These are phyloP conservation scores for Centaurea solstitialis DNA, from an alignment of 129 eudicot species.

Conservation along the genomic window DNA sequence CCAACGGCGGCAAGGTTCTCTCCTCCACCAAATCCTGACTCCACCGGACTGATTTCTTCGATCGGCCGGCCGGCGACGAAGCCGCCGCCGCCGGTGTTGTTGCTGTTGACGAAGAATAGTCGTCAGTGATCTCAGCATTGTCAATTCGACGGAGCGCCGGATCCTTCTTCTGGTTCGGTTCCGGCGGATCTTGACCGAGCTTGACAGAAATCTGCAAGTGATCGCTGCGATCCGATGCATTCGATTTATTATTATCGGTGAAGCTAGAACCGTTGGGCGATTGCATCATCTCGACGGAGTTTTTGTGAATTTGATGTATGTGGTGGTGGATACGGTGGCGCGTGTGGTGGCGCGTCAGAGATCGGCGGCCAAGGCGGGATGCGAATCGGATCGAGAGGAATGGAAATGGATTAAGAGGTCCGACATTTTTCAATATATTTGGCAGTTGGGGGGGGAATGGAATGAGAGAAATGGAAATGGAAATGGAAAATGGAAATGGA, in stretches of 20 bases:
- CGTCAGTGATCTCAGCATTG: conserved; percentile 26
- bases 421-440: conserved; percentile 29
- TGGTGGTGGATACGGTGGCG: conserved; percentile 5
- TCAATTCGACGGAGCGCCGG: conserved; percentile 4
- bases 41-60: conserved; percentile 85
- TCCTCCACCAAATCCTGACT: conserved; percentile 75
- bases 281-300: conserved; percentile 21
- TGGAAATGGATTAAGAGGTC: conserved; percentile 24
- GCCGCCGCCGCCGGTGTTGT: conserved; percentile 22
- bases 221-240: conserved; percentile 32
- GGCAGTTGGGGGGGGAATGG: conserved; percentile 17
- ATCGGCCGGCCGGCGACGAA: conserved; percentile 27
- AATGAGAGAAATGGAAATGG: no score
- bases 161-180: conserved; percentile 10
- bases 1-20: conserved; percentile 42
- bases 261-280: conserved; percentile 18
- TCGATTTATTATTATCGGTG: conserved; percentile 21
- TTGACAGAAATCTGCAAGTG: conserved; percentile 15
- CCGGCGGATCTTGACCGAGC: conserved; percentile 33
- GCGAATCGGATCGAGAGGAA: conserved; percentile 15
- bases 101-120: conserved; percentile 30
- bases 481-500: conserved; percentile 5
- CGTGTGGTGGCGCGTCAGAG: conserved; percentile 33
- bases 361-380: conserved; percentile 30
- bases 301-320: neutral